Percentiles rank a stretch among this genome's conserved stretches.
Evolutionary conservation across 2,329 filamentous ascomycete species (phyloP).

Genomic region (Pseudogymnoascus sp.): DNA sequence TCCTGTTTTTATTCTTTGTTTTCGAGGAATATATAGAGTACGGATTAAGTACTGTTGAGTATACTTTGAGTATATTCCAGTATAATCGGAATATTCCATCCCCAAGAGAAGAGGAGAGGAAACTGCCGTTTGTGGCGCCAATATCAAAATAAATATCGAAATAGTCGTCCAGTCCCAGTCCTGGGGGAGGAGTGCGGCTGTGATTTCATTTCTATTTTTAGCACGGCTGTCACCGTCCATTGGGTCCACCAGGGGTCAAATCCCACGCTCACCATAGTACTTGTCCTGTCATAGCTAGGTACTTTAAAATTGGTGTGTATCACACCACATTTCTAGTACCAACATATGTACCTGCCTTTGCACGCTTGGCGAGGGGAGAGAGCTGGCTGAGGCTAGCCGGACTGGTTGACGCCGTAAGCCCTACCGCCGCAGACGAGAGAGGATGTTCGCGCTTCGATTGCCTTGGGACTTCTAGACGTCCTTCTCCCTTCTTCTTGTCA

Average conservation of each 20-base stretch:
- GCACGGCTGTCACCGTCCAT: constrained; percentile 6
- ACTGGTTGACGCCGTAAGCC: constrained; percentile 4
- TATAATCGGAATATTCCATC: neutral
- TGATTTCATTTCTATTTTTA: constrained; percentile 5
- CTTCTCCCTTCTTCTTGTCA: neutral
- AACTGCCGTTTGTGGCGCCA: neutral
- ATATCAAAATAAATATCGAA: constrained; percentile 5
- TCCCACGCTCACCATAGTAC: constrained; percentile 4
- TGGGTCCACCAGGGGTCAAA: constrained; percentile 8
- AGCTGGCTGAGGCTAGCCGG: constrained; percentile 6
- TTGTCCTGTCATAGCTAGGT: neutral
- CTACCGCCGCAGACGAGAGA: constrained; percentile 8
- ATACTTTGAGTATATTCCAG: neutral
- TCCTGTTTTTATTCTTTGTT: too few relatives aligned
- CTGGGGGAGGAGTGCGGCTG: neutral
- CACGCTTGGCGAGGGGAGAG: neutral
- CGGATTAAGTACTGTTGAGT: too few relatives aligned
- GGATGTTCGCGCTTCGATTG: neutral
- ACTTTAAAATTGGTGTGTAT: neutral
- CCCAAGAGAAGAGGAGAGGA: neutral
- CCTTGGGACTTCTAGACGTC: constrained; percentile 1
- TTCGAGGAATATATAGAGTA: too few relatives aligned
- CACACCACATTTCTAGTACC: neutral
- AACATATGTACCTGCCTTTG: neutral
- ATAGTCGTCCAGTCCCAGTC: neutral